Conservation (phyloP, 2,329 filamentous ascomycete genomes). For the Chaetomiaceae sp. region DNA sequence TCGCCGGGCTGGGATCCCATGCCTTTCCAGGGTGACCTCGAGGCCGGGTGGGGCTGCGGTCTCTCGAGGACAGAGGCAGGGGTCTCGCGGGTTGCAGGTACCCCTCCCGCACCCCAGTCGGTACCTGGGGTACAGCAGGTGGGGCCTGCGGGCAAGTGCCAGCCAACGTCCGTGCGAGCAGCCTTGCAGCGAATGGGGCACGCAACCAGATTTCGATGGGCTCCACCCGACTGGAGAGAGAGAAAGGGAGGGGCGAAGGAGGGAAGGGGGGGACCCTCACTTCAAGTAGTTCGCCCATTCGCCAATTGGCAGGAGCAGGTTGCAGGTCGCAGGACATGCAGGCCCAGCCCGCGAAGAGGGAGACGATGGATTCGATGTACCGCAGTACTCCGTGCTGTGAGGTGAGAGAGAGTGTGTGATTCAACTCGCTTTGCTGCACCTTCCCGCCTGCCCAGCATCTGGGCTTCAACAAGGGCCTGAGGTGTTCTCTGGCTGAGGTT, state of each 20-base stretch:
- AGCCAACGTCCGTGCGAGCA: constrained; percentile 21
- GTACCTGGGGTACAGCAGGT: constrained; percentile 22
- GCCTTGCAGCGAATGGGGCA: constrained; percentile 18
- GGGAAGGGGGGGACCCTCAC: neutral
- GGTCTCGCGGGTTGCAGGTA: constrained; percentile 11
- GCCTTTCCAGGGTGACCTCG: constrained; percentile 11
- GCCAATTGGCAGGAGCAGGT: constrained; percentile 6
- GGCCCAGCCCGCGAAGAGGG: constrained; percentile 8
- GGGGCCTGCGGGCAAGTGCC: constrained; percentile 20
- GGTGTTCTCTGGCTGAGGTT: too few species aligned
- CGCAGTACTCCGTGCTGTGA: too few species aligned
- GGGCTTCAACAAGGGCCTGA: too few species aligned
- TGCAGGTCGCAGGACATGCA: too few species aligned
- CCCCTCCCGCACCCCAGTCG: constrained; percentile 8
- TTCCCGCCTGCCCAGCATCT: too few species aligned
- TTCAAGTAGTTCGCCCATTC: constrained; percentile 13
- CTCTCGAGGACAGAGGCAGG: neutral
- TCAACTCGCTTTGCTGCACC: neutral
- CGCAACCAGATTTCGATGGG: constrained; percentile 21
- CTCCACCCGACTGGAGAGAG: constrained; percentile 20
- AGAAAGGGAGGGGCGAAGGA: too few species aligned
- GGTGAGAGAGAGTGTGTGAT: too few species aligned
- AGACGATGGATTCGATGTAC: too few species aligned
- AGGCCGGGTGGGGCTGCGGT: constrained; percentile 8
- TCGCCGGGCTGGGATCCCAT: constrained; percentile 7